Conservation (phyloP, 805 yeast species). For the Ogataea saltuana region DNA sequence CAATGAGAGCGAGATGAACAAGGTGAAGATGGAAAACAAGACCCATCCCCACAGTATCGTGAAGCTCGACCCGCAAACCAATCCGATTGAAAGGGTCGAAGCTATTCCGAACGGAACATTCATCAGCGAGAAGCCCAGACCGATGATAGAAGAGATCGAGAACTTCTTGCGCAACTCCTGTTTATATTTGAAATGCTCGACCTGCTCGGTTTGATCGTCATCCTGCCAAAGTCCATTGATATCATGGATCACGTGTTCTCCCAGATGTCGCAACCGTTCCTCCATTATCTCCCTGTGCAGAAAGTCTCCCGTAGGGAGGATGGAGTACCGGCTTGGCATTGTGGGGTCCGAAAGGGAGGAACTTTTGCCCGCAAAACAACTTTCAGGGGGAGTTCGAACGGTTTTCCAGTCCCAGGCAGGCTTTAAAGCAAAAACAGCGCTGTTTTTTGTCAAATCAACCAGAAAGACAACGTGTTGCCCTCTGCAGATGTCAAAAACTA, state of each 20-base stretch:
- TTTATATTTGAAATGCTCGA: conserved; percentile 73
- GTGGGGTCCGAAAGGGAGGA: neutral
- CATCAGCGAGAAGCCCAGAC: conserved; percentile 78
- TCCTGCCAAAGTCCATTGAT: conserved; percentile 38
- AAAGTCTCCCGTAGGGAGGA: conserved; percentile 19
- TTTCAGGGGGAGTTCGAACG: too few species aligned
- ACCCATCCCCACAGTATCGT: conserved; percentile 78
- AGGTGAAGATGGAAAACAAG: conserved; percentile 60
- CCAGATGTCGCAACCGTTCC: conserved; percentile 25
- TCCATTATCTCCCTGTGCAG: conserved; percentile 21
- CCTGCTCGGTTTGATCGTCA: conserved; percentile 53
- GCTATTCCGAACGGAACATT: conserved; percentile 80
- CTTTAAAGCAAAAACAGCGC: too few species aligned
- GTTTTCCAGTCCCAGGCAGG: too few species aligned
- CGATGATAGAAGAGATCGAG: conserved; percentile 69
- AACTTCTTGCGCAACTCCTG: conserved; percentile 69
- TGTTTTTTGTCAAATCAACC: too few species aligned
- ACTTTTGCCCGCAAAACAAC: neutral
- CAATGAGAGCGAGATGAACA: conserved; percentile 66
- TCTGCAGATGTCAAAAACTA: too few species aligned
- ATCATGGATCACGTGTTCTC: conserved; percentile 35
- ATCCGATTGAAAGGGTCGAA: conserved; percentile 68
- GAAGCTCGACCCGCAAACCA: conserved; percentile 75
- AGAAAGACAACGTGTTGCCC: too few species aligned
- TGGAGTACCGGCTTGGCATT: conserved; percentile 14